Evolutionary conservation across 805 yeast species (phyloP), one percentile per base, ranked within the genome.

Genomic region (Metschnikowia rubicola): DNA sequence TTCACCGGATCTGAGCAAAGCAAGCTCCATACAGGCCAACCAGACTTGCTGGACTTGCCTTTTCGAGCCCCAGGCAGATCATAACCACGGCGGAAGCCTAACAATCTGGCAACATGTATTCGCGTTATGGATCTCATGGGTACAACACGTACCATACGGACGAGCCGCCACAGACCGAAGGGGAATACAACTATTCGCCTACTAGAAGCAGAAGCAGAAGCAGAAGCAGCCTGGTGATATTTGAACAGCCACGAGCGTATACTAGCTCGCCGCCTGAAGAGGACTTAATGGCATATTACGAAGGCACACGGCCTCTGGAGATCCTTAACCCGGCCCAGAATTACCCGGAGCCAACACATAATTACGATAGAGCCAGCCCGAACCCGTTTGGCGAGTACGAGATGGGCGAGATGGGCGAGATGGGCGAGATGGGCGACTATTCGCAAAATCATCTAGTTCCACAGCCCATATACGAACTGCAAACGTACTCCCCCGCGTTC

Each of bases 401-500:
- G 66, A 40, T 47, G 44, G 50, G 50, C 15, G 17, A 15, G 17
- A 15, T 15, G 44, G 50, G 50, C 15, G 17, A 15, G 17, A 15
- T 15, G 17, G 17, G 17, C 62, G 61, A 57, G 65, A 39, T 47
- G 45, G 50, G 49, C 15, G 50, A 47, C 19, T 52, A 53, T n/a
- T 46, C 48, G 29, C 34, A 30, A 12, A 31, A 36, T 30, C 48
- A 48, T 35, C 40, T 12, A 13, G 21, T 37, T 38, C 15, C 41
- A 30, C 36, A 33, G 30, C 45, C 40, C 15, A 32, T 39, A 5
- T 11, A 21, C 7, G 26, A 21, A 2, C 26, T 21, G 26, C 26
- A 21, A 21, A 21, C 26, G 26, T 21, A 21, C 26, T 21, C 26
- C 46, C 72, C 68, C 55, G 68, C 75, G n/a, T 72, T 72, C 51